Evolutionary conservation across 495 filamentous ascomycete genomes (phyloP), one percentile per base, ranked within the genome.

Genomic region (Aspergillus bertholletiae): DNA sequence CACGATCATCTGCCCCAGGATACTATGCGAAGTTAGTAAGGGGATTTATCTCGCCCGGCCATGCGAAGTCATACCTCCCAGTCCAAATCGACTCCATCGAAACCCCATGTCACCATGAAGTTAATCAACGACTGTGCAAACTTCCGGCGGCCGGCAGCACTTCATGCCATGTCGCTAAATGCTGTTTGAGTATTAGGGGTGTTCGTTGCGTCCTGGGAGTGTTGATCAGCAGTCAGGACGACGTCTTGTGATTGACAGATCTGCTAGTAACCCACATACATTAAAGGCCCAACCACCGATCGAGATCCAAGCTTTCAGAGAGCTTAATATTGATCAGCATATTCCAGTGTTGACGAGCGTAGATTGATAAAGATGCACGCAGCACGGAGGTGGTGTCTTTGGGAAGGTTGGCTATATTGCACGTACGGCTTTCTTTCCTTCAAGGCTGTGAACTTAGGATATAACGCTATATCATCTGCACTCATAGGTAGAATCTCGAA

Each of bases 1-100:
- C 71, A 2, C 80, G 68, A 45, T 81, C 78, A 27, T 40, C 22
- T 5, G 76, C 75, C 9, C 28, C 54, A 30, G 54, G 54, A 40
- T 57, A 57, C 40, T 55, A 32, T 2, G 30, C 30, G 9, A 20
- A 13, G 23, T 48, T 27, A 48, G 46, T 15, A 27, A 27, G 9
- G 5, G 45, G 9, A 24, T 7, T 15, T 47, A 30, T 24, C 11
- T 47, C 12, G 26, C 2, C 26, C 7, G n/a, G 46, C 24, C n/a
- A 48, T 15, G 15, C 23, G 9, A 32, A 21, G 13, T n/a, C 46
- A n/a, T 48, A 48, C 46, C 20, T 51, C 54, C 54, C 54, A 56
- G 37, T 56, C 54, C 18, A 56, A 9, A 24, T 56, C 54, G 18
- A 56, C 26, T 17, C 54, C 54, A 21, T 43, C 40, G 18, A 56